Evolutionary conservation across 169 alveolate species (phyloP).

Genomic region (Plasmodium gaboni): DNA sequence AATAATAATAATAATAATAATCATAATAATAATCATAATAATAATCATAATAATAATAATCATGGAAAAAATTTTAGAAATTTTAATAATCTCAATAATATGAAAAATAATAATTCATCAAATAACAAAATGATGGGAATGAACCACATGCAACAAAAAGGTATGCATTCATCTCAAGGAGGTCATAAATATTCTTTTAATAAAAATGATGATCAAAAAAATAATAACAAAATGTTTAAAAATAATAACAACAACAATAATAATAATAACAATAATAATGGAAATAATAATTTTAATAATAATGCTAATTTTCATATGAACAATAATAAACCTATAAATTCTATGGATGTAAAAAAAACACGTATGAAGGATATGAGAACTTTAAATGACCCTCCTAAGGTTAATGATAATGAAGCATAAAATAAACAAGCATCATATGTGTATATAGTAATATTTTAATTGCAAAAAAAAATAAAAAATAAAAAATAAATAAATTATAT

Average conservation of each 20-base stretch:
- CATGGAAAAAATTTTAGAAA: slow-evolving; percentile 6
- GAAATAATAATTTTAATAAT: background rate
- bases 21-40: background rate
- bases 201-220: slow-evolving; percentile 35
- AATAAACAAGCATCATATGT: too few relatives aligned
- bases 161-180: background rate
- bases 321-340: slow-evolving; percentile 28
- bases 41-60: background rate
- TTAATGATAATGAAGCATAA: background rate
- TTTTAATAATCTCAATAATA: background rate
- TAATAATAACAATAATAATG: background rate
- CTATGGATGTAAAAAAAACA: slow-evolving; percentile 38
- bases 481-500: too few relatives aligned
- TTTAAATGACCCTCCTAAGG: slow-evolving; percentile 28
- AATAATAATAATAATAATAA: background rate
- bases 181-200: slow-evolving; percentile 30
- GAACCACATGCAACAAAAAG: slow-evolving; percentile 9
- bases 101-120: slow-evolving; percentile 9
- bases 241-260: background rate
- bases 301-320: slow-evolving; percentile 2
- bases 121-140: slow-evolving; percentile 14
- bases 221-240: slow-evolving; percentile 11
- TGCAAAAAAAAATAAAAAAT: too few relatives aligned
- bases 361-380: slow-evolving; percentile 74
- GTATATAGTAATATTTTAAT: too few relatives aligned